Evolutionary conservation across 163 green algal species (phyloP).

Genomic region (Trebouxia gelatinosa): DNA sequence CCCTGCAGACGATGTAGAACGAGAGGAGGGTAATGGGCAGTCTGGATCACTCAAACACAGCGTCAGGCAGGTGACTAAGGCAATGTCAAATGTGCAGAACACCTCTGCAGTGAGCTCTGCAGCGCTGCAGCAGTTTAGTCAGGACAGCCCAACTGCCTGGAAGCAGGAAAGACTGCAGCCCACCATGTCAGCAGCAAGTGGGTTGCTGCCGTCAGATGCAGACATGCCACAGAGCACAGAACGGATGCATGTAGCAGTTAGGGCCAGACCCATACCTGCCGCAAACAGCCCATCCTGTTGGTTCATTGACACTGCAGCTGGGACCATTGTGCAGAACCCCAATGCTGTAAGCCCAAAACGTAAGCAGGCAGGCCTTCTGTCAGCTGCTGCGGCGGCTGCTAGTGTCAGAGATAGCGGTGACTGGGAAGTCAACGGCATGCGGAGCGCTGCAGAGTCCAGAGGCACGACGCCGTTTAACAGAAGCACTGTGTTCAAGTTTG

Average conservation of each 20-base stretch:
- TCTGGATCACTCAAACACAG: too few relatives aligned
- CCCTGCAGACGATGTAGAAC: too few relatives aligned
- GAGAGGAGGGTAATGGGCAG: too few relatives aligned
- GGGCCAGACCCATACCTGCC: slow-evolving; percentile 21
- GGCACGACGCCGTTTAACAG: neutral
- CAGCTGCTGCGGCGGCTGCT: neutral
- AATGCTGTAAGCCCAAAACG: neutral
- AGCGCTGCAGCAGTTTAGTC: too few relatives aligned
- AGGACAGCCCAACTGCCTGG: too few relatives aligned
- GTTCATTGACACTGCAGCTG: neutral
- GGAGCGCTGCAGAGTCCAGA: neutral
- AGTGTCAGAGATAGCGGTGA: neutral
- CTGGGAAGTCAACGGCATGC: neutral
- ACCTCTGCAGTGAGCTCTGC: too few relatives aligned
- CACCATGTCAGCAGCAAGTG: too few relatives aligned
- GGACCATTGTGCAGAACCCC: neutral
- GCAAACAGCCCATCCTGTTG: neutral
- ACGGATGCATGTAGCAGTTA: slow-evolving; percentile 26
- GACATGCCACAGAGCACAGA: slow-evolving; percentile 18
- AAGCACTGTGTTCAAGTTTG: slow-evolving; percentile 41
- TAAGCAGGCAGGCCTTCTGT: neutral
- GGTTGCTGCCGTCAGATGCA: too few relatives aligned
- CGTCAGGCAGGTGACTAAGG: too few relatives aligned
- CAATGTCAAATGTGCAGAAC: too few relatives aligned
- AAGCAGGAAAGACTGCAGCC: too few relatives aligned